A percentile compares a stretch with the other conserved stretches of the same genome.
phyloP scores from a whole-genome alignment of 1,284 basidiomycete genomes.

The Earliella scabrosa region DNA sequence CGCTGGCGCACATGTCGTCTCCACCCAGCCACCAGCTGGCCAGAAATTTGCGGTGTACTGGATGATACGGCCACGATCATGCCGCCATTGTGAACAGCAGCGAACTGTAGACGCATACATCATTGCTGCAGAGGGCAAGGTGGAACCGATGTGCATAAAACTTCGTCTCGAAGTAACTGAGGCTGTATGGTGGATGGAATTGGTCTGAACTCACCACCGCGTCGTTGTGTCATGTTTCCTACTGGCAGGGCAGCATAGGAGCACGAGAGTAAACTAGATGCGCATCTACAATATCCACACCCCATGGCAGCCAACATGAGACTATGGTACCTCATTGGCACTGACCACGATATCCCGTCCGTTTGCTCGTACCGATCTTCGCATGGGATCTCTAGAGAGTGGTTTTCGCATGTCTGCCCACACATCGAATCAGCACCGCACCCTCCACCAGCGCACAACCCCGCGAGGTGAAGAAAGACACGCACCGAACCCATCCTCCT shows the following conservation, averaged over 20 bases:
- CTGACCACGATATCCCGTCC: slow-evolving; percentile 77
- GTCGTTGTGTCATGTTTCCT: too few relatives aligned
- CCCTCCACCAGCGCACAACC: background rate
- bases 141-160: too few relatives aligned
- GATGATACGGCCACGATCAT: too few relatives aligned
- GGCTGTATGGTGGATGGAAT: too few relatives aligned
- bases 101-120: too few relatives aligned
- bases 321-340: slow-evolving; percentile 65
- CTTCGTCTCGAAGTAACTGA: too few relatives aligned
- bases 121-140: too few relatives aligned
- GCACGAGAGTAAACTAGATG: background rate
- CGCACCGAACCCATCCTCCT: slow-evolving; percentile 92
- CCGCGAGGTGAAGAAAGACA: slow-evolving; percentile 23
- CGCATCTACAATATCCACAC: slow-evolving; percentile 3
- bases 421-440: slow-evolving; percentile 10
- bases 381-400: slow-evolving; percentile 63
- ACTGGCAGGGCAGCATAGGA: background rate
- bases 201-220: too few relatives aligned
- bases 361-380: slow-evolving; percentile 70
- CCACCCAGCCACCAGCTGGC: too few relatives aligned
- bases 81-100: too few relatives aligned
- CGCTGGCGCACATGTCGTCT: too few relatives aligned
- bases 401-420: slow-evolving; percentile 87
- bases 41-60: too few relatives aligned
- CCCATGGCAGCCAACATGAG: background rate